Evolutionary conservation across 805 yeast genomes (phyloP), one percentile per base, ranked within the genome.

Genomic region (Starmera dryadoides): DNA sequence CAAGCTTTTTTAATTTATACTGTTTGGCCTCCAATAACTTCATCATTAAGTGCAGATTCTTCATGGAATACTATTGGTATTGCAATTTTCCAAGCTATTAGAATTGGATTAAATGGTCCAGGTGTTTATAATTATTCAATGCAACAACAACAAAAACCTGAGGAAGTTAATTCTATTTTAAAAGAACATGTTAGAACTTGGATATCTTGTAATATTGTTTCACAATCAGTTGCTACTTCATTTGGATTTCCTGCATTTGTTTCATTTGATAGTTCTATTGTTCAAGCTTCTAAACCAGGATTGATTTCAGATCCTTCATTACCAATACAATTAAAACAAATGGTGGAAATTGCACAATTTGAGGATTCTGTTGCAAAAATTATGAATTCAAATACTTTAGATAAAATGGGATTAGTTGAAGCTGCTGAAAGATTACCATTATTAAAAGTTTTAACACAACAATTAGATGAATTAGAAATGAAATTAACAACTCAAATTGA

Each of bases 161-260:
- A 25, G 35, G 56, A 48, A 23, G 40, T 45, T 31, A 43, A 46
- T 9, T 37, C 43, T 6, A 59, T 78, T 52, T 59, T 84, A 14
- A 74, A 74, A 21, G 98, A 93, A 60, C 95, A 87, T 52, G 71
- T 80, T 26, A 73, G 81, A 42, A 91, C 98, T 0, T 91, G 98
- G 98, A 76, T 86, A n/a, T 76, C 86, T 10, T 87, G 96, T 54
- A 93, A 93, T 55, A 74, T 86, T 18, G 95, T 86, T 0, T 83
- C 95, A 2, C 98, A 93, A 59, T 75, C 82, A 2, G 80, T 93
- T 44, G 96, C 96, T 4, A 79, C 95, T 2, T 81, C 95, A 10
- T 87, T 88, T 63, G 98, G 98, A 16, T 89, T 84, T 54, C 98
- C 98, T 0, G 87, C 95, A 0, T 88, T 87, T 60, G 89, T 86